Percentiles rank a stretch among this genome's conserved stretches.
These are phyloP conservation scores for Metschnikowia hibisci DNA, from an alignment of 805 yeast species.

Conservation along the genomic window DNA sequence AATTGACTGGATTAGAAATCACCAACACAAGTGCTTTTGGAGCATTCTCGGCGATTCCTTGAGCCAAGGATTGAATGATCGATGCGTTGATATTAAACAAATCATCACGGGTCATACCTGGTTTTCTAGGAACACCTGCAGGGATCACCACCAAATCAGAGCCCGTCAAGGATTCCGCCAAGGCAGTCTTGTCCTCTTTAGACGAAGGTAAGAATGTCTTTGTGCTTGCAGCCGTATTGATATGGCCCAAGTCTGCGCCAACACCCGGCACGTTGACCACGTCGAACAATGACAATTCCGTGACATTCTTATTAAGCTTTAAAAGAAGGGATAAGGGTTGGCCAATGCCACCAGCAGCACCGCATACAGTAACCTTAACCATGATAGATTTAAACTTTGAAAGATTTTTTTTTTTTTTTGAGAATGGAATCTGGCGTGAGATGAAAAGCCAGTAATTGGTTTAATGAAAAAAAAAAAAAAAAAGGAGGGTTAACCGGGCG, in stretches of 20 bases:
- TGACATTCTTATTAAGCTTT: conserved; percentile 61
- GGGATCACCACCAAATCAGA: conserved; percentile 57
- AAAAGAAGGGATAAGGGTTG: conserved; percentile 83
- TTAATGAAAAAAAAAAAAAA: conserved; percentile 1
- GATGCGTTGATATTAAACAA: conserved; percentile 80
- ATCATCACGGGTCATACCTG: conserved; percentile 93
- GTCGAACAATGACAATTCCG: conserved; percentile 74
- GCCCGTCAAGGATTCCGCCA: conserved; percentile 42
- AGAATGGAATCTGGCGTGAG: background rate
- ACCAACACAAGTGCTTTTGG: conserved; percentile 76
- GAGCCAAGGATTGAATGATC: conserved; percentile 69
- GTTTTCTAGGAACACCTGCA: conserved; percentile 91
- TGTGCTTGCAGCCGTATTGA: conserved; percentile 63
- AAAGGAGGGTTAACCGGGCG: background rate
- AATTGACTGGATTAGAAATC: conserved; percentile 91
- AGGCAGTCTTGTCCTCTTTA: conserved; percentile 44
- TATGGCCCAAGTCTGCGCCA: conserved; percentile 83
- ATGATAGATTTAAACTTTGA: conserved; percentile 15
- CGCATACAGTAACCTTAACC: conserved; percentile 78
- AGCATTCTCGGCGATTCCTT: conserved; percentile 66
- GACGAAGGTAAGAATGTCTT: conserved; percentile 58
- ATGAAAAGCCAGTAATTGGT: background rate
- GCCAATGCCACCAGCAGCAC: conserved; percentile 95
- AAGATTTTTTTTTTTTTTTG: background rate
- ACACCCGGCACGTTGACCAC: conserved; percentile 84